Evolutionary conservation across 768 basidiomycete genomes (phyloP), one percentile per base, ranked within the genome.

Genomic region (Sporobolomyces phaffii): DNA sequence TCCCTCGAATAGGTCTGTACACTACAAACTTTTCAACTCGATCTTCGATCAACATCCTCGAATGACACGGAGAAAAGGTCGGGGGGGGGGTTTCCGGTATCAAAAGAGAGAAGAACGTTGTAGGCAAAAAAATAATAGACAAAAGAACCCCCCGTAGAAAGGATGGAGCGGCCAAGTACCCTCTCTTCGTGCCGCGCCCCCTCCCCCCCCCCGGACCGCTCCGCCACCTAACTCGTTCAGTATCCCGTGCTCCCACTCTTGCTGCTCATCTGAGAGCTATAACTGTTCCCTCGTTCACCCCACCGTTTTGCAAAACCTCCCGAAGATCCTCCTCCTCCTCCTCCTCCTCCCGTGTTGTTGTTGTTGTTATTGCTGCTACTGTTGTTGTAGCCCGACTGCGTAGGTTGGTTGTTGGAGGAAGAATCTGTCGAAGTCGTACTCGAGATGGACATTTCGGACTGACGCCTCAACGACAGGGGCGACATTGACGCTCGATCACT

Each of bases 401-500:
- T 38, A 17, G 10, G 10, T 17, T 9, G 38, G 17, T 17, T 17
- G 38, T 38, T 38, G 9, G 38, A 38, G 2, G 52, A 17, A 3
- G 62, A 54, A 8, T 50, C 43, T 28, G 24, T 40, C 34, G 59
- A 60, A 36, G 49, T 14, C 31, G 34, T 45, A 36, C 48, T 41
- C 20, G 64, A 43, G 36, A 62, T 59, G 4, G 61, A 59, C 7
- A 68, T 6, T 28, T 68, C 61, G n/a, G 49, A 53, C 20, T 68
- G 61, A 18, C 66, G 47, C 10, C 66, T 44, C 0, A 51, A 2
- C 18, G 54, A 56, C 33, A 65, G 33, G 11, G 64, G 56, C 7
- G 64, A 65, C n/a, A 51, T 60, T 33, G 61, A 49, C 1, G 69
- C 69, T 9, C 41, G 43, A 22, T 58, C 58, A n/a, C 43, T 26